Base-by-base conservation (phyloP, 331 rosid genomes). In the Cydonia oblonga region DNA sequence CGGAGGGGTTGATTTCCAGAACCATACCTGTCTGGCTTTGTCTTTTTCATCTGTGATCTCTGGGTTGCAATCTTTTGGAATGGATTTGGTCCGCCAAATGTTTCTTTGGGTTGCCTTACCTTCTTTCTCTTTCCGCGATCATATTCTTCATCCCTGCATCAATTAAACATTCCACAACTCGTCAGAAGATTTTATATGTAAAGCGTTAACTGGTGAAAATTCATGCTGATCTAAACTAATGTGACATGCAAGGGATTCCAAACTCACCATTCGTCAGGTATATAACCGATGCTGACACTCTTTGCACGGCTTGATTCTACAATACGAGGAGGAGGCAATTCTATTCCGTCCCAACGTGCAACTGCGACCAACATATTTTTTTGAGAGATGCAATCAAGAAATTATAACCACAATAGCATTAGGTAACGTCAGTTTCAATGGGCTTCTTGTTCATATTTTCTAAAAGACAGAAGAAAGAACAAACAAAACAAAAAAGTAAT, bases 51-150 rank as follows among this genome's bases (percentile, higher is more conserved):
- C 66, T 72, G 81, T 0, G 80, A 64, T 68, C 86, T 88, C 89
- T 82, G 73, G 7, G 52, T 58, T 20, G 97, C 91, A 49, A 85
- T 73, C 75, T 76, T 80, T 88, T 93, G 97, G 82, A 93, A 93
- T 64, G 82, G 90, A 78, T 93, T 93, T 28, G 87, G 76, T 56
- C 96, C 96, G 30, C 82, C 91, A 62, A 81, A 85, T 28, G 70
- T 76, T 5, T 64, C 80, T 78, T 87, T 87, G 32, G 72, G 66
- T 20, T 42, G 70, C 78, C 84, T 86, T 18, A 93, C 22, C 86
- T 88, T 93, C 89, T 86, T 93, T 76, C 91, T 89, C 84, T 85
- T 93, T 59, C 98, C 98, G 72, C 64, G 79, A 33, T 93, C 98
- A 33, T 85, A 87, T 76, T 91, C 97, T 80, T 93, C 96, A 66